A percentile compares a stretch with the other conserved stretches of the same genome.
Evolutionary conservation across 345 rosid genomes (phyloP).

Genomic region (Lepidium didymum): DNA sequence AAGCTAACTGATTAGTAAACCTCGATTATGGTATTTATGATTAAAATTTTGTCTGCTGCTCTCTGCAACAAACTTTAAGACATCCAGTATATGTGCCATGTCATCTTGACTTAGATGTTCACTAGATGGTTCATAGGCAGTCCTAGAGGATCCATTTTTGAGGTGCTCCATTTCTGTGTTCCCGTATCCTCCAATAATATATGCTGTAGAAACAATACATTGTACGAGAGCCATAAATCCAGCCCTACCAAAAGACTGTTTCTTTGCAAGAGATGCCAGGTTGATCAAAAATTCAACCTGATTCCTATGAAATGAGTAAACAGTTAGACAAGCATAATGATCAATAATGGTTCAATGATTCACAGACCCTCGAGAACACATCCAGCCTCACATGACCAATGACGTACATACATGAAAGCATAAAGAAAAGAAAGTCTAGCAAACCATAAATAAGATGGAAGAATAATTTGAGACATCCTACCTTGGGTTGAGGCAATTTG

Average conservation of each 20-base stretch:
- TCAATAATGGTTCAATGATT: too few relatives aligned
- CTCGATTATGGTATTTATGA: conserved; percentile 83
- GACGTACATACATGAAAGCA: conserved; percentile 1
- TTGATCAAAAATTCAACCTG: conserved; percentile 45
- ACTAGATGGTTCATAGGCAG: conserved; percentile 23
- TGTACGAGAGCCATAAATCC: conserved; percentile 82
- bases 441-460: background rate
- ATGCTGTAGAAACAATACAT: conserved; percentile 67
- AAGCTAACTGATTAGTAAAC: conserved; percentile 35
- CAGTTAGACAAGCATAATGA: too few relatives aligned
- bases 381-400: background rate
- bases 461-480: conserved; percentile 17
- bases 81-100: conserved; percentile 48
- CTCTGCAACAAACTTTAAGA: conserved; percentile 67
- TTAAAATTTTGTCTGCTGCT: conserved; percentile 96
- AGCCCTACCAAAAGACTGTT: conserved; percentile 72
- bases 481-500: conserved; percentile 49
- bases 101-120: conserved; percentile 26
- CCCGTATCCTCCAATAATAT: conserved; percentile 29
- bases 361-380: background rate
- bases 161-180: conserved; percentile 21
- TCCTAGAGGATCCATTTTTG: conserved; percentile 25
- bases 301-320: conserved; percentile 46
- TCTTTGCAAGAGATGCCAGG: conserved; percentile 66
- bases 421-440: background rate